phyloP scores from a whole-genome alignment of 139 green algal genomes.

The Coelastrella sp. region DNA sequence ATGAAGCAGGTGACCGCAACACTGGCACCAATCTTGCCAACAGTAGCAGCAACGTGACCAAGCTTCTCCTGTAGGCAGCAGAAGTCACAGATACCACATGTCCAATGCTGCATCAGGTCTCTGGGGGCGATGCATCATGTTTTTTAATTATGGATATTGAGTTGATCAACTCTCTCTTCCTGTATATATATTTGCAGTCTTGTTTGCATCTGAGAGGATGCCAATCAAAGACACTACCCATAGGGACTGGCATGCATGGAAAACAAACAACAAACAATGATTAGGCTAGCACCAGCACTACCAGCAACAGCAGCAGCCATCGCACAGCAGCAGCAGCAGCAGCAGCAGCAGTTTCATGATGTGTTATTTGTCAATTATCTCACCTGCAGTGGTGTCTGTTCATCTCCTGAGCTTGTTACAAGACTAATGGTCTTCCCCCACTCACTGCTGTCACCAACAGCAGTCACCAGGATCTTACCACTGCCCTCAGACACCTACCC shows the following conservation, averaged over 20 bases:
- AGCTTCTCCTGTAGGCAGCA: slow-evolving; percentile 85
- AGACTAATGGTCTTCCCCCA: slow-evolving; percentile 92
- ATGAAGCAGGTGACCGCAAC: slow-evolving; percentile 93
- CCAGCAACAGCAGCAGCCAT: too few relatives aligned
- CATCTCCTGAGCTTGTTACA: slow-evolving; percentile 82
- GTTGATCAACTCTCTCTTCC: too few relatives aligned
- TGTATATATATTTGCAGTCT: too few relatives aligned
- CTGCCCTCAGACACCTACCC: slow-evolving; percentile 87
- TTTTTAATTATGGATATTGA: too few relatives aligned
- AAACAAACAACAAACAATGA: not conserved
- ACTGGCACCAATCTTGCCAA: slow-evolving; percentile 93
- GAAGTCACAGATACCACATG: not conserved
- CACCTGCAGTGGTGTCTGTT: slow-evolving; percentile 85
- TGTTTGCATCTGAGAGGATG: too few relatives aligned
- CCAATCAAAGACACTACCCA: too few relatives aligned
- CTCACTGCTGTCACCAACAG: slow-evolving; percentile 85
- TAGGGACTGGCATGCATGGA: not conserved
- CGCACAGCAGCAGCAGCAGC: too few relatives aligned
- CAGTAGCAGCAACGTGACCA: slow-evolving; percentile 81
- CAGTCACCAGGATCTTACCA: slow-evolving; percentile 79
- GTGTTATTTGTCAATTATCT: not conserved
- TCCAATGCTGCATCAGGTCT: not conserved
- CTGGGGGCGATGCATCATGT: too few relatives aligned
- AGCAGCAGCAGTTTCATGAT: too few relatives aligned
- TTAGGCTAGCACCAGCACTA: not conserved